Percentiles rank a stretch among this genome's conserved stretches.
Conservation (phyloP, 2,329 filamentous ascomycete genomes). For the Trichophaea hybrida region DNA sequence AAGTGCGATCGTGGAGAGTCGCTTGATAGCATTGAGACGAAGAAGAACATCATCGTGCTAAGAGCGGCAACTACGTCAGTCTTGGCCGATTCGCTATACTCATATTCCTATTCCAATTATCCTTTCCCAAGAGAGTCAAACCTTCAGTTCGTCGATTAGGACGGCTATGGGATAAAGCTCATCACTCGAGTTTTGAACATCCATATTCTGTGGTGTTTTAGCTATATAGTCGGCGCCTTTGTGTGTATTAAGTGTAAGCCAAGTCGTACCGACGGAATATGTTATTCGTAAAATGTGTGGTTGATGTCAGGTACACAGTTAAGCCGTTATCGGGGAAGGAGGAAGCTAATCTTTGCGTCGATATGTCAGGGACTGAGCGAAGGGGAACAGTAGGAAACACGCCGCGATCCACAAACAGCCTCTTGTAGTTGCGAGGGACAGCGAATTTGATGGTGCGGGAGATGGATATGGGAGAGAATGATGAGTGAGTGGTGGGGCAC, state of each 20-base stretch:
- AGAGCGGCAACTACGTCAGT: slow-evolving; percentile 1
- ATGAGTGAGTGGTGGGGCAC: slow-evolving; percentile 6
- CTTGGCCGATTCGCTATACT: neutral
- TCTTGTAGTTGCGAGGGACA: neutral
- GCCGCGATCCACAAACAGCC: neutral
- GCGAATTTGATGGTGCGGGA: slow-evolving; percentile 7
- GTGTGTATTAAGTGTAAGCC: neutral
- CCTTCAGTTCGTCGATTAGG: slow-evolving; percentile 98
- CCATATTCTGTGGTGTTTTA: slow-evolving; percentile 21
- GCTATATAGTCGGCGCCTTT: neutral
- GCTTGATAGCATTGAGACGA: slow-evolving; percentile 94
- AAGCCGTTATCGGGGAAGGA: slow-evolving; percentile 1
- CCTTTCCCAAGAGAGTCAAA: slow-evolving; percentile 35
- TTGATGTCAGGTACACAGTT: slow-evolving; percentile 3
- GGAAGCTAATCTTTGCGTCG: neutral
- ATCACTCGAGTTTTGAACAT: slow-evolving; percentile 53
- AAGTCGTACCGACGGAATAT: neutral
- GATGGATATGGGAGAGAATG: slow-evolving; percentile 11
- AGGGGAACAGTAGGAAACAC: neutral
- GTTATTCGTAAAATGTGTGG: slow-evolving; percentile 2
- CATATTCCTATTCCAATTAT: neutral
- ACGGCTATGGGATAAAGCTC: slow-evolving; percentile 99
- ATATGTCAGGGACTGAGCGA: neutral
- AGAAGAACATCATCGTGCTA: slow-evolving; percentile 98
- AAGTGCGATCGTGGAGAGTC: slow-evolving; percentile 93